These are phyloP conservation scores for Hanseniaspora taiwanica DNA, from an alignment of 805 yeast genomes.

Conservation along the genomic window DNA sequence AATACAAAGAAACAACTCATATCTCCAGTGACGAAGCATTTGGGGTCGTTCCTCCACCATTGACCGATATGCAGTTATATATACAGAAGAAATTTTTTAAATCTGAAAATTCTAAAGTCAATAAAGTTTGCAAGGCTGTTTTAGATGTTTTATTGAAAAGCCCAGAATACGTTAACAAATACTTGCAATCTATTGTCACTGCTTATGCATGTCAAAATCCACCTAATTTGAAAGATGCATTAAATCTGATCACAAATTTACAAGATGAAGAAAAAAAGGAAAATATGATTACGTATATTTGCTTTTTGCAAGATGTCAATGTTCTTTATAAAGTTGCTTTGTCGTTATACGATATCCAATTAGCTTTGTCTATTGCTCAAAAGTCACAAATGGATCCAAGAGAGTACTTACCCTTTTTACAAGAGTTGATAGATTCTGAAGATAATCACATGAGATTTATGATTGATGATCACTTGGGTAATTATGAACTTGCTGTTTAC, in stretches of 20 bases:
- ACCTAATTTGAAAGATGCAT: slow-evolving; percentile 67
- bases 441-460: slow-evolving; percentile 55
- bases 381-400: slow-evolving; percentile 97
- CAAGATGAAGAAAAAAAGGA: slow-evolving; percentile 39
- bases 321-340: slow-evolving; percentile 66
- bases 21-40: slow-evolving; percentile 17
- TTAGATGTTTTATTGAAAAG: slow-evolving; percentile 37
- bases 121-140: slow-evolving; percentile 62
- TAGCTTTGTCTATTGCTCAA: slow-evolving; percentile 79
- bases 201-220: slow-evolving; percentile 90
- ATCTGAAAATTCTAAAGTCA: slow-evolving; percentile 45
- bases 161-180: slow-evolving; percentile 39
- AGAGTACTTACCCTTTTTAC: slow-evolving; percentile 88
- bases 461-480: slow-evolving; percentile 68
- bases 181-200: slow-evolving; percentile 69
- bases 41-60: slow-evolving; percentile 19
- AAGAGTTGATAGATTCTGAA: slow-evolving; percentile 55
- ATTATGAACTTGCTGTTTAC: slow-evolving; percentile 51
- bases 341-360: slow-evolving; percentile 67
- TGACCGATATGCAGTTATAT: slow-evolving; percentile 28
- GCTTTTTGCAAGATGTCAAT: slow-evolving; percentile 85
- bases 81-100: slow-evolving; percentile 28
- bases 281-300: slow-evolving; percentile 64
- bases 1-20: slow-evolving; percentile 61
- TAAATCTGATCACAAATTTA: slow-evolving; percentile 44